Evolutionary conservation across 1,139 yeast genomes (phyloP).

Genomic region (Zygosaccharomyces sapae): DNA sequence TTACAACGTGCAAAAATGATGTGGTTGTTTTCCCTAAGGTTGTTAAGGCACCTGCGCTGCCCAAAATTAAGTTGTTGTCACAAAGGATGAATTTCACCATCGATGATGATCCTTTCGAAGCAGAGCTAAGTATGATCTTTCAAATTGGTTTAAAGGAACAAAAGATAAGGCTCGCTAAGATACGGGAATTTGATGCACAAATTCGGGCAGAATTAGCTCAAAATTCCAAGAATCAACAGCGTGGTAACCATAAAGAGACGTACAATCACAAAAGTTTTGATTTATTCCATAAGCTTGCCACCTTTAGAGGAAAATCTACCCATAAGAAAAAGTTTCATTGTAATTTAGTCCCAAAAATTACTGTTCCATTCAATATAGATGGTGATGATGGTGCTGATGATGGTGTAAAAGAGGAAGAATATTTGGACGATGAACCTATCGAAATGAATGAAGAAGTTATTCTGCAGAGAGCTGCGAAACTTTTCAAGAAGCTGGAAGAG

Average conservation of each 20-base stretch:
- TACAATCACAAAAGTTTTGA: slow-evolving; percentile 10
- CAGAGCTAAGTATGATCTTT: slow-evolving; percentile 67
- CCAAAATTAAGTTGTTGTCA: slow-evolving; percentile 47
- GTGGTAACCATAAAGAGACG: slow-evolving; percentile 7
- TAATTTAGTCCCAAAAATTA: slow-evolving; percentile 9
- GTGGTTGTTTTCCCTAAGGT: slow-evolving; percentile 39
- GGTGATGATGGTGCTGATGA: slow-evolving; percentile 7
- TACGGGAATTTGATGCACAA: slow-evolving; percentile 47
- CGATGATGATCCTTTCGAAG: slow-evolving; percentile 89
- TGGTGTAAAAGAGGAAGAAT: background rate
- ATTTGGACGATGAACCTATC: background rate
- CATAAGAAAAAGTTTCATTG: slow-evolving; percentile 1
- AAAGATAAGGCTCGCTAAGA: slow-evolving; percentile 56
- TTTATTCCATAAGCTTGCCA: slow-evolving; percentile 7
- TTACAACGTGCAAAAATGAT: slow-evolving; percentile 41
- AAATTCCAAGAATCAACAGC: slow-evolving; percentile 4
- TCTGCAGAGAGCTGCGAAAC: slow-evolving; percentile 2
- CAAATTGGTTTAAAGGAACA: slow-evolving; percentile 77
- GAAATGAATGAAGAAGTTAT: background rate
- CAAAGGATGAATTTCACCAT: slow-evolving; percentile 46
- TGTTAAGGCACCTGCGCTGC: slow-evolving; percentile 43
- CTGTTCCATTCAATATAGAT: slow-evolving; percentile 14
- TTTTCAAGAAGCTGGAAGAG: slow-evolving; percentile 35
- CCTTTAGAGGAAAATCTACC: slow-evolving; percentile 2
- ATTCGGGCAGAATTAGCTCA: slow-evolving; percentile 24